These are phyloP conservation scores for Diaporthe humulicola DNA, from an alignment of 2,329 filamentous ascomycete genomes.

Conservation along the genomic window DNA sequence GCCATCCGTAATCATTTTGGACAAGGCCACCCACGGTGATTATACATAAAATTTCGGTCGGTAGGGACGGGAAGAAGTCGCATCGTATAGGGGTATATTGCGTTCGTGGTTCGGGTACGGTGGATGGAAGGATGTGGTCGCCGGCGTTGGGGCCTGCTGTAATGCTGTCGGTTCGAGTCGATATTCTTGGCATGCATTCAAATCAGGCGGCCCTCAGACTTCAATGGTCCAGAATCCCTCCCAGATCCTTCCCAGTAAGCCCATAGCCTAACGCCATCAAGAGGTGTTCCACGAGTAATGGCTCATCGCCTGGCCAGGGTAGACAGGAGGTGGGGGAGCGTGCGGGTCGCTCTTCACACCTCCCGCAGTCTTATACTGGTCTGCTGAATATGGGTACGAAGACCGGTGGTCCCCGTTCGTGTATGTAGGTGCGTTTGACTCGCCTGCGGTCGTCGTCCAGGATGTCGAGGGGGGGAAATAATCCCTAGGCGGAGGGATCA, in stretches of 20 bases:
- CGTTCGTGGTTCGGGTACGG: background rate
- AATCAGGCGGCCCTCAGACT: conserved; percentile 5
- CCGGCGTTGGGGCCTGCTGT: background rate
- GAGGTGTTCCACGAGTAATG: conserved; percentile 71
- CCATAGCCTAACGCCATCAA: conserved; percentile 43
- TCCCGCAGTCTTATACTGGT: conserved; percentile 60
- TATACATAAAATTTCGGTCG: conserved; percentile 27
- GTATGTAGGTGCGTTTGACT: conserved; percentile 60
- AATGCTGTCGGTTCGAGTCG: conserved; percentile 11
- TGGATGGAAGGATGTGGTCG: background rate
- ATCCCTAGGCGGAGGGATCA: conserved; percentile 57
- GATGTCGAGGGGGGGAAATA: conserved; percentile 66
- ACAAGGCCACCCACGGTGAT: conserved; percentile 23
- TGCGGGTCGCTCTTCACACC: conserved; percentile 51
- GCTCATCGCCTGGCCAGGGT: conserved; percentile 58
- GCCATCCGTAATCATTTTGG: conserved; percentile 35
- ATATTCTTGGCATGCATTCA: conserved; percentile 20
- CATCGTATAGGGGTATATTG: conserved; percentile 4
- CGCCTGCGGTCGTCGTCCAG: conserved; percentile 66
- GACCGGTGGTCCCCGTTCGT: conserved; percentile 59
- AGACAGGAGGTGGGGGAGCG: conserved; percentile 55
- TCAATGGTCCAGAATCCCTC: background rate
- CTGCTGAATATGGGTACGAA: conserved; percentile 57
- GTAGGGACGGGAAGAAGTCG: conserved; percentile 33
- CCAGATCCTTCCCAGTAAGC: background rate